Conservation (phyloP, 1,284 basidiomycete species). For the Leucoagaricus sp. region DNA sequence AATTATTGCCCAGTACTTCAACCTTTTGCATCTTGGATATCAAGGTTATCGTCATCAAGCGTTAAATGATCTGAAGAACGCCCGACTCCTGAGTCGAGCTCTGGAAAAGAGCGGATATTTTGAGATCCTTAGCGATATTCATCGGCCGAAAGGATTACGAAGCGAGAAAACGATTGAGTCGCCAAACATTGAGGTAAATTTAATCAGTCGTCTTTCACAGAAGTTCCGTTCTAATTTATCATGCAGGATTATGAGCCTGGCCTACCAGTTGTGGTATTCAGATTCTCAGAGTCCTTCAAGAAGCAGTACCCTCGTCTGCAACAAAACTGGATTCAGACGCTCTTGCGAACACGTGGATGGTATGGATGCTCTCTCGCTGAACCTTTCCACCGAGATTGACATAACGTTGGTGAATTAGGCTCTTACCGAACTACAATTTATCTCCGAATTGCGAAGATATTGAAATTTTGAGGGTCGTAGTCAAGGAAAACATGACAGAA, state of each 20-base stretch:
- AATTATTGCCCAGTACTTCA: constrained; percentile 93
- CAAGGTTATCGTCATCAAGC: constrained; percentile 81
- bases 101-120: constrained; percentile 83
- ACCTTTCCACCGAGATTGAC: not conserved
- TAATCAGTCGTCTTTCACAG: not conserved
- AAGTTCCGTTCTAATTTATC: constrained; percentile 1
- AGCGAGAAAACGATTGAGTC: constrained; percentile 43
- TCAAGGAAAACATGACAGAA: constrained; percentile 75
- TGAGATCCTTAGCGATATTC: constrained; percentile 73
- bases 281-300: constrained; percentile 82
- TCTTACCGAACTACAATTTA: constrained; percentile 28
- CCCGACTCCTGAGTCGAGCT: constrained; percentile 83
- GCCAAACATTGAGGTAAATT: constrained; percentile 55
- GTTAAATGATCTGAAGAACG: constrained; percentile 80
- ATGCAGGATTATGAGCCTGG: constrained; percentile 71
- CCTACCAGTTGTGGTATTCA: constrained; percentile 91
- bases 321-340: constrained; percentile 75
- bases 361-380: constrained; percentile 90
- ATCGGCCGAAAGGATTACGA: constrained; percentile 45
- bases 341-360: constrained; percentile 35
- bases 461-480: constrained; percentile 86
- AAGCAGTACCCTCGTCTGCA: constrained; percentile 71
- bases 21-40: constrained; percentile 83
- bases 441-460: constrained; percentile 68
- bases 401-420: not conserved